phyloP scores from a whole-genome alignment of 2,329 filamentous ascomycete species.

The Xylariaceae sp. region DNA sequence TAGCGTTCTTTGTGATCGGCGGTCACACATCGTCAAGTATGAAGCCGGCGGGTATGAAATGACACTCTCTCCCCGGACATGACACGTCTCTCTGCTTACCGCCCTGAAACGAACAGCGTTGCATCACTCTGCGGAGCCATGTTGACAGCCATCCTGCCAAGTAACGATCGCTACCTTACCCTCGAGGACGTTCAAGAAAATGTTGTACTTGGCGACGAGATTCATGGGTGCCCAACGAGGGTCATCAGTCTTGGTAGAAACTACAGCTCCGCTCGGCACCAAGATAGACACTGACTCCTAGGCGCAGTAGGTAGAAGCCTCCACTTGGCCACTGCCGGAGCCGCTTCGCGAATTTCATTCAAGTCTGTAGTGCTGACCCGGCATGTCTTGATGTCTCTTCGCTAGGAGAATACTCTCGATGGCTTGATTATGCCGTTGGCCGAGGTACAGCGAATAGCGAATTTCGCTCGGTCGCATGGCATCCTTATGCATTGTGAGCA shows the following conservation, averaged over 20 bases:
- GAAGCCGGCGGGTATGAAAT: constrained; percentile 43
- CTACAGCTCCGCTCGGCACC: too few species aligned
- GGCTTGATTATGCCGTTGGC: constrained; percentile 34
- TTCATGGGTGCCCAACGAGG: constrained; percentile 39
- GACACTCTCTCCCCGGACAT: not conserved
- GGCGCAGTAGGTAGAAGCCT: too few species aligned
- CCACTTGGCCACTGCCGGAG: too few species aligned
- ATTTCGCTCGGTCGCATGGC: constrained; percentile 32
- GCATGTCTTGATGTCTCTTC: too few species aligned
- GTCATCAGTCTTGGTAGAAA: constrained; percentile 29
- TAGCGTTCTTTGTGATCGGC: constrained; percentile 63
- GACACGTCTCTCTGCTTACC: not conserved
- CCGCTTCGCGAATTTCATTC: too few species aligned
- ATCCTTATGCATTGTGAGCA: constrained; percentile 41
- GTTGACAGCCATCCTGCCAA: constrained; percentile 42
- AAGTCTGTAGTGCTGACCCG: too few species aligned
- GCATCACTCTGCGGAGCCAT: constrained; percentile 63
- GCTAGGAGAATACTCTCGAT: constrained; percentile 38
- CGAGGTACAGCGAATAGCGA: constrained; percentile 32
- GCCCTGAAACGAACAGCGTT: constrained; percentile 31
- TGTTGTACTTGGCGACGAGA: constrained; percentile 37
- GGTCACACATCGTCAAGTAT: constrained; percentile 63
- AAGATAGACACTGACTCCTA: too few species aligned
- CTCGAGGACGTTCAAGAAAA: constrained; percentile 37
- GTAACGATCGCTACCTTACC: constrained; percentile 38